Conservation (phyloP, 2,329 filamentous ascomycete genomes). For the Penicillium sp. region DNA sequence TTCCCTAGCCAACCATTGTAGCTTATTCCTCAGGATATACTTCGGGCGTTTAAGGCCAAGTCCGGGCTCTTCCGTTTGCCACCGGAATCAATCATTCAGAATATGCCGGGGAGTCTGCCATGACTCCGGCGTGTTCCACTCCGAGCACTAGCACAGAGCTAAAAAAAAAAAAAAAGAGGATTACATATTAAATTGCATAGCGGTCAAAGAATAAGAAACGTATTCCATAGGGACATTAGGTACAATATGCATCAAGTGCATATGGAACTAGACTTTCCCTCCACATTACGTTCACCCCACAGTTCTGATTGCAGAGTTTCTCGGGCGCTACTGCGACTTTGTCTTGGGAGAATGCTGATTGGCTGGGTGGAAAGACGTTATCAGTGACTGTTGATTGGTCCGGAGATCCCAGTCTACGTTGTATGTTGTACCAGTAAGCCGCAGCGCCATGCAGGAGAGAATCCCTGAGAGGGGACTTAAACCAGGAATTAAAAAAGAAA, state of each 20-base stretch:
- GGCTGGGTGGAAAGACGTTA: constrained; percentile 21
- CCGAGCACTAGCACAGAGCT: neutral
- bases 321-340: constrained; percentile 23
- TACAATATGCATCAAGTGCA: neutral
- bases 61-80: constrained; percentile 8
- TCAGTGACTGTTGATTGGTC: constrained; percentile 27
- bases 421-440: too few relatives aligned
- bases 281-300: constrained; percentile 9
- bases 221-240: neutral
- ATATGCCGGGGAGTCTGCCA: constrained; percentile 12
- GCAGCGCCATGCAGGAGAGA: neutral
- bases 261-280: constrained; percentile 1
- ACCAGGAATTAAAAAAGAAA: neutral
- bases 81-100: constrained; percentile 13
- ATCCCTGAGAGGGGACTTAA: too few relatives aligned
- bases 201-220: neutral
- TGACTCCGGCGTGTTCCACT: constrained; percentile 17
- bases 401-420: too few relatives aligned
- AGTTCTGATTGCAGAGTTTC: constrained; percentile 19
- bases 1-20: constrained; percentile 1
- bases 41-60: neutral
- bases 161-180: neutral
- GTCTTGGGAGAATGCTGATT: constrained; percentile 19
- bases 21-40: neutral
- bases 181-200: neutral